A percentile compares a stretch with the other conserved stretches of the same genome.
phyloP scores from a whole-genome alignment of 1,284 basidiomycete species.

The Stereum hirsutum region DNA sequence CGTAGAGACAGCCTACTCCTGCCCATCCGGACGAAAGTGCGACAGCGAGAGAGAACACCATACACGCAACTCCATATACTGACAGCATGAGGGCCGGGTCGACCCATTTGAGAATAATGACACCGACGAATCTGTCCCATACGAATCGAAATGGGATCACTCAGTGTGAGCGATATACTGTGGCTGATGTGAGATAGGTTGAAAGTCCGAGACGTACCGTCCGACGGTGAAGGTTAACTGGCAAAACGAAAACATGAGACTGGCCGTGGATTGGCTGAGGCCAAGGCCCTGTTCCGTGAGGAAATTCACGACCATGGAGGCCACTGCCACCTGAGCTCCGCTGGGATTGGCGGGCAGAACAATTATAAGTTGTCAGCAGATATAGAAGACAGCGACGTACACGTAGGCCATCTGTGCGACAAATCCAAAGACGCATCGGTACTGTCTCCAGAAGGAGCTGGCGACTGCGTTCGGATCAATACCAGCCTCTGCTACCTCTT shows the following conservation, averaged over 20 bases:
- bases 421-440: constrained; percentile 64
- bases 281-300: constrained; percentile 53
- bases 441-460: constrained; percentile 63
- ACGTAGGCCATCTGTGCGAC: constrained; percentile 66
- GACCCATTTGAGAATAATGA: constrained; percentile 51
- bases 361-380: background rate
- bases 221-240: constrained; percentile 68
- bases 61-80: constrained; percentile 43
- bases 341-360: constrained; percentile 24
- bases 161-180: background rate
- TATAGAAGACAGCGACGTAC: constrained; percentile 22
- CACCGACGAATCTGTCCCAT: constrained; percentile 45
- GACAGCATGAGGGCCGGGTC: constrained; percentile 58
- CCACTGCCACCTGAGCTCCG: constrained; percentile 68
- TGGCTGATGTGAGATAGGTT: background rate
- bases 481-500: constrained; percentile 37
- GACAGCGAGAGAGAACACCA: constrained; percentile 43
- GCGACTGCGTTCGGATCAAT: constrained; percentile 27
- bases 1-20: constrained; percentile 57
- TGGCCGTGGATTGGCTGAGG: constrained; percentile 42
- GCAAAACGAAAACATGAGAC: constrained; percentile 62
- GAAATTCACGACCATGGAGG: constrained; percentile 67
- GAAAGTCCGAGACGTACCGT: constrained; percentile 29
- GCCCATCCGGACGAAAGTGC: constrained; percentile 41
- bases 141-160: background rate